Base-by-base conservation (phyloP, 163 green algal genomes). In the Scenedesmus sp. region DNA sequence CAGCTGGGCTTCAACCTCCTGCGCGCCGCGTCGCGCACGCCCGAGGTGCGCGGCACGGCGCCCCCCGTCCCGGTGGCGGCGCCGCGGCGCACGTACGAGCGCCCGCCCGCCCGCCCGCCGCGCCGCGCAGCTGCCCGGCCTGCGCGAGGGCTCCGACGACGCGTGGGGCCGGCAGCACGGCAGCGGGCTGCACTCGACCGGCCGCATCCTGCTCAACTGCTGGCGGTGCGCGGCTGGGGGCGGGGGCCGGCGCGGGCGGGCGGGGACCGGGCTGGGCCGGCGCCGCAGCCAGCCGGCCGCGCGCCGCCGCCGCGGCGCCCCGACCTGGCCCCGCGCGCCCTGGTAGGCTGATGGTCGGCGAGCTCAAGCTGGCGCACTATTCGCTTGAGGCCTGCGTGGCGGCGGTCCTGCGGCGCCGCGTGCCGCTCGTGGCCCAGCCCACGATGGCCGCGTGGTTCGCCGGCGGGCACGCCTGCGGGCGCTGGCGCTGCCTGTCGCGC, bases 331-430 rank as follows among this genome's bases (percentile, higher is more conserved):
- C n/a, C n/a, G n/a, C n/a, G n/a, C n/a, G n/a, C n/a, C n/a, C n/a
- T 48, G 33, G 31, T 36, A 77, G 95, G 14, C 63, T 98, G 34
- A 92, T 99, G 88, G 83, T 86, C 1, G 60, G 70, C 22, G 96
- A 99, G 87, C 73, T 99, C 45, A 99, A 98, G 89, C 92, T 99
- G 22, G 83, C 60, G 45, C 92, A 89, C 67, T 99, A 99, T 91
- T 96, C 83, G 42, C 89, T 97, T 31, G 90, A 99, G 85, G 80
- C 63, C 14, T 96, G 92, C 72, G 89, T 81, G 20, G 90, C 92
- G 0, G 93, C 92, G 3, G 89, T 98, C 53, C 87, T 98, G 81
- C 86, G 93, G 69, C 82, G 89, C 54, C 85, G 94, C 9, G 83
- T 96, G 34, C 93, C 96, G 0, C 75, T 86, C 18, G 75, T 97